Evolutionary conservation across 768 basidiomycete genomes (phyloP).

Genomic region (Ramaria rubella): DNA sequence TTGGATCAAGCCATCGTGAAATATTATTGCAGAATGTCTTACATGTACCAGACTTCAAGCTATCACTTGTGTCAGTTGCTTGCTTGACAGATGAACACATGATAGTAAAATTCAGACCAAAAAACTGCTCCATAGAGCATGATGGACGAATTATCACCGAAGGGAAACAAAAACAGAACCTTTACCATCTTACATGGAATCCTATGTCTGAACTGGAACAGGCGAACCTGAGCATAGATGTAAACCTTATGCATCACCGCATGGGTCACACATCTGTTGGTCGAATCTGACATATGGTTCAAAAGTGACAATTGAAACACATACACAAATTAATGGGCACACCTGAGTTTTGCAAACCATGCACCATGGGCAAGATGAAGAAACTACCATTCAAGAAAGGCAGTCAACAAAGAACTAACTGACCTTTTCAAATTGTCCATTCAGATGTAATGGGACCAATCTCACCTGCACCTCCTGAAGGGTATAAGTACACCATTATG

Average conservation of each 20-base stretch:
- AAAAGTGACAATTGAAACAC: too few relatives aligned
- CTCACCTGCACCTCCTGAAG: too few relatives aligned
- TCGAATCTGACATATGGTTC: constrained; percentile 11
- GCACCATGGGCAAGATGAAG: too few relatives aligned
- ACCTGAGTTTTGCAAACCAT: constrained; percentile 17
- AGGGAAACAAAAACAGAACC: constrained; percentile 1
- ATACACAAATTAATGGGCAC: too few relatives aligned
- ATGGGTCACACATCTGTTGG: constrained; percentile 10
- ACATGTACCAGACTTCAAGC: constrained; percentile 10
- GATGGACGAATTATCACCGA: constrained; percentile 1
- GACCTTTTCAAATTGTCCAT: constrained; percentile 13
- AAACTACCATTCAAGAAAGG: too few relatives aligned
- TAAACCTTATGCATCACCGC: too few relatives aligned
- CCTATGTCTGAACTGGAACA: constrained; percentile 2
- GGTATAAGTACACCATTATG: not conserved
- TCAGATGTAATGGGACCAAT: too few relatives aligned
- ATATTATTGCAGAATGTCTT: constrained; percentile 6
- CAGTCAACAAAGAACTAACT: not conserved
- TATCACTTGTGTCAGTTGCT: too few relatives aligned
- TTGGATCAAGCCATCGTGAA: not conserved
- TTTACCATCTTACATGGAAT: constrained; percentile 8
- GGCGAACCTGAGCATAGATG: too few relatives aligned
- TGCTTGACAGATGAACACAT: not conserved
- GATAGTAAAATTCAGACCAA: not conserved
- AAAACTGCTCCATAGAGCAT: not conserved